These are phyloP conservation scores for Fusarium pseudograminearum DNA, from an alignment of 2,329 filamentous ascomycete species.

Conservation along the genomic window DNA sequence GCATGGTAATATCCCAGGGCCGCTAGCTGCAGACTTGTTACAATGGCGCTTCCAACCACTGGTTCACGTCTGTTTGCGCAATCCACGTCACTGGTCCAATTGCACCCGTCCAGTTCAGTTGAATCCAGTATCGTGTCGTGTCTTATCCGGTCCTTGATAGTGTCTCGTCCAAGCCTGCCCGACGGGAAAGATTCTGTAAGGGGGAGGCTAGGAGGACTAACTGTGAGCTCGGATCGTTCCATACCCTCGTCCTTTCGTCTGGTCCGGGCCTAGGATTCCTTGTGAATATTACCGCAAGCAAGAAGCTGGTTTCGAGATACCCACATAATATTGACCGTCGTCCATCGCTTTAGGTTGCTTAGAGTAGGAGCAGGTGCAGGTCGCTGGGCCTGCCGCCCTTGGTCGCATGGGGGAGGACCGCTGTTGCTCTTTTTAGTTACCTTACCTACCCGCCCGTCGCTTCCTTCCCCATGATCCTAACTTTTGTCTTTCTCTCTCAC, in stretches of 20 bases:
- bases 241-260: slow-evolving; percentile 33
- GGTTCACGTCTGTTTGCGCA: slow-evolving; percentile 39
- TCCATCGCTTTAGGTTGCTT: slow-evolving; percentile 14
- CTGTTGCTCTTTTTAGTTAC: slow-evolving; percentile 41
- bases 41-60: slow-evolving; percentile 47
- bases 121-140: background rate
- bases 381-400: slow-evolving; percentile 39
- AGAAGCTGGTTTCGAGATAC: slow-evolving; percentile 24
- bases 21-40: slow-evolving; percentile 48
- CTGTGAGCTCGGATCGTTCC: slow-evolving; percentile 36
- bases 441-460: slow-evolving; percentile 46
- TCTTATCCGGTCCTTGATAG: background rate
- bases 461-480: slow-evolving; percentile 44
- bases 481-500: slow-evolving; percentile 41
- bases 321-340: slow-evolving; percentile 20
- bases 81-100: slow-evolving; percentile 39
- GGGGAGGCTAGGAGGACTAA: slow-evolving; percentile 14
- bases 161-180: slow-evolving; percentile 4
- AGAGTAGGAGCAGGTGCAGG: slow-evolving; percentile 13
- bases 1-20: slow-evolving; percentile 49
- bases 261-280: slow-evolving; percentile 12
- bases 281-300: slow-evolving; percentile 23
- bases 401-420: slow-evolving; percentile 43
- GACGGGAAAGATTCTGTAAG: slow-evolving; percentile 35
- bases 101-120: slow-evolving; percentile 15